phyloP scores from a whole-genome alignment of 768 basidiomycete genomes.

The Phylloporus rhodoxanthus region DNA sequence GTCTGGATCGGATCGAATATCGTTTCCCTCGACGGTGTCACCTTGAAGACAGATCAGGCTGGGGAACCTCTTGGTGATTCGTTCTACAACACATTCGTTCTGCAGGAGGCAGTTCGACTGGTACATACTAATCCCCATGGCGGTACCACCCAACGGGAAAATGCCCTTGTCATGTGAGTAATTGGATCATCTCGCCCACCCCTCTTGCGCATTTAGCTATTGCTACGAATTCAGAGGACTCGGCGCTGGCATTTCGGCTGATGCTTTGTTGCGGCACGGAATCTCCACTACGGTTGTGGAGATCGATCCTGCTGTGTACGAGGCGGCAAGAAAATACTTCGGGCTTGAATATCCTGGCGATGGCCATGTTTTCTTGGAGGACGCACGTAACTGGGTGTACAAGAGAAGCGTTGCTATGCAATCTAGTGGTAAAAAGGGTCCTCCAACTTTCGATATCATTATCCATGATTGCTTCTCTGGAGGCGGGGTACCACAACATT shows the following conservation, averaged over 20 bases:
- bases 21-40: slow-evolving; percentile 36
- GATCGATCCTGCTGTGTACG: slow-evolving; percentile 87
- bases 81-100: slow-evolving; percentile 75
- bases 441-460: slow-evolving; percentile 55
- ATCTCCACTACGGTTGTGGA: slow-evolving; percentile 82
- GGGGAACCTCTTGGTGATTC: slow-evolving; percentile 63
- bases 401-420: slow-evolving; percentile 32
- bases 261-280: slow-evolving; percentile 63
- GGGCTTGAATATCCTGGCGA: slow-evolving; percentile 62
- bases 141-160: slow-evolving; percentile 36
- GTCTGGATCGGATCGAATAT: slow-evolving; percentile 66
- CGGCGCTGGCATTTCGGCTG: slow-evolving; percentile 77
- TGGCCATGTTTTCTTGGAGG: slow-evolving; percentile 62
- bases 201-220: slow-evolving; percentile 2
- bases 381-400: slow-evolving; percentile 67
- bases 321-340: slow-evolving; percentile 74
- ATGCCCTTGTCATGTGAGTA: slow-evolving; percentile 68
- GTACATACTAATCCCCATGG: slow-evolving; percentile 46
- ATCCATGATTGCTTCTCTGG: slow-evolving; percentile 95
- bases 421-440: slow-evolving; percentile 12
- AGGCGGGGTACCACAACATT: slow-evolving; percentile 79
- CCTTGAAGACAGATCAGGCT: slow-evolving; percentile 44
- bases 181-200: slow-evolving; percentile 1
- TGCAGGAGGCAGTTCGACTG: slow-evolving; percentile 82
- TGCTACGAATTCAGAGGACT: slow-evolving; percentile 57